A percentile compares a stretch with the other conserved stretches of the same genome.
Conservation (phyloP, 1,139 yeast genomes). For the Scheffersomyces lignicola region DNA sequence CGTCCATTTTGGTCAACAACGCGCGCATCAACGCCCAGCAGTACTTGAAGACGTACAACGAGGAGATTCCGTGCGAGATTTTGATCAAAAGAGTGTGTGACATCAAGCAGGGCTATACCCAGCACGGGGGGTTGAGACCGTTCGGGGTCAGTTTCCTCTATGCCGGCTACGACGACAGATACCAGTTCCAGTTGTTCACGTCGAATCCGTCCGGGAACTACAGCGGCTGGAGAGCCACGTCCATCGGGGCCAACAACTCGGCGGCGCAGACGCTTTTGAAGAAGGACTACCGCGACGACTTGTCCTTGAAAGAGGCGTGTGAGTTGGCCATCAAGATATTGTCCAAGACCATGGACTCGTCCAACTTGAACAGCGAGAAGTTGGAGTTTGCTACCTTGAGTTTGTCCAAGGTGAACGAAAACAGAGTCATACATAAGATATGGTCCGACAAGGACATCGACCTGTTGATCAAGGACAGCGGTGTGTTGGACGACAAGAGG, state of each 20-base stretch:
- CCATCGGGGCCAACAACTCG: slow-evolving; percentile 94
- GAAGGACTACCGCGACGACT: slow-evolving; percentile 89
- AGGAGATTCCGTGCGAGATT: slow-evolving; percentile 88
- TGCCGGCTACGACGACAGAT: slow-evolving; percentile 92
- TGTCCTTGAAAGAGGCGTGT: slow-evolving; percentile 75
- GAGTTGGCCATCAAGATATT: slow-evolving; percentile 89
- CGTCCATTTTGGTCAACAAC: slow-evolving; percentile 82
- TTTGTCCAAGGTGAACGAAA: slow-evolving; percentile 49
- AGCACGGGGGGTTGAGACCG: slow-evolving; percentile 97
- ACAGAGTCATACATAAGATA: slow-evolving; percentile 63
- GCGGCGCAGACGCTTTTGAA: slow-evolving; percentile 95
- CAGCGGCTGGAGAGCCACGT: slow-evolving; percentile 97
- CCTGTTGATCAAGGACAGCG: slow-evolving; percentile 67
- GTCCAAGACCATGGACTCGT: slow-evolving; percentile 90
- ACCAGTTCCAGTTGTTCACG: slow-evolving; percentile 89
- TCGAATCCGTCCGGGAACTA: slow-evolving; percentile 97
- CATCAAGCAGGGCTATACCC: slow-evolving; percentile 96
- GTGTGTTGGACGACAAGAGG: slow-evolving; percentile 54
- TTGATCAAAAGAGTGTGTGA: slow-evolving; percentile 89
- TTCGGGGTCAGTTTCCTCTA: slow-evolving; percentile 95
- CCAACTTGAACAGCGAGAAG: slow-evolving; percentile 63
- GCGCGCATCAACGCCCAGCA: slow-evolving; percentile 87
- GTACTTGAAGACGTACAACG: slow-evolving; percentile 81
- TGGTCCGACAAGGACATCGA: slow-evolving; percentile 84
- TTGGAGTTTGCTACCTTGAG: slow-evolving; percentile 80